Evolutionary conservation across 495 filamentous ascomycete species (phyloP), one percentile per base, ranked within the genome.

Genomic region (Aspergillus conjunctus): DNA sequence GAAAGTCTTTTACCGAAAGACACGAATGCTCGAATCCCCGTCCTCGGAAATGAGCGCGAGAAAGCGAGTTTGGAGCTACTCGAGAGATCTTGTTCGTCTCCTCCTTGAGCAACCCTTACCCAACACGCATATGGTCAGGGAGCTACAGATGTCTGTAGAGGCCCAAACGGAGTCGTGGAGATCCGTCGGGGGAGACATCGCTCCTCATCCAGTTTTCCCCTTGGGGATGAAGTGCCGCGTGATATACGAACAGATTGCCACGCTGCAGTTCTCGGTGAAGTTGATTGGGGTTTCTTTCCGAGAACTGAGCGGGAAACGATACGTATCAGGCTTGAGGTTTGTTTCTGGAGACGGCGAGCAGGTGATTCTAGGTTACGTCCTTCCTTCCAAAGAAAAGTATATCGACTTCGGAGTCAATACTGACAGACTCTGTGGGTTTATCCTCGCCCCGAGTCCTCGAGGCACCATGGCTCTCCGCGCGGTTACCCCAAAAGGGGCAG

Each of bases 1-100:
- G 59, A 56, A 61, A 56, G 33, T 21, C 17, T 31, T 61, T 30
- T 61, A 61, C 18, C 30, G 56, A 20, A 51, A 34, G 50, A 56
- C 52, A 51, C 31, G 11, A 8, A 7, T 52, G 45, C 50, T 32
- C 3, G 6, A 31, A 44, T 30, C 17, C 20, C 30, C 59, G 10
- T 51, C 53, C 1, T 21, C 15, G 9, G 32, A 56, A 37, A 21
- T 56, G 26, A 30, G 26, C 20, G 51, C 50, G 18, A 56, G 59
- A 48, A 62, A 31, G 37, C 44, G 52, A n/a, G 45, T 62, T 15
- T 56, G 43, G 31, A 14, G 37, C 15, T 62, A 18, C 33, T 26
- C 51, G 7, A 39, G 33, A 34, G 37, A 57, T 17, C 43, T 56
- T 7, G 32, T 51, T 20, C 18, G 39, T 32, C 32, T 62, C 20